A percentile compares a stretch with the other conserved stretches of the same genome.
Conservation (phyloP, 495 filamentous ascomycete genomes). For the Hypoxylon perforatum region DNA sequence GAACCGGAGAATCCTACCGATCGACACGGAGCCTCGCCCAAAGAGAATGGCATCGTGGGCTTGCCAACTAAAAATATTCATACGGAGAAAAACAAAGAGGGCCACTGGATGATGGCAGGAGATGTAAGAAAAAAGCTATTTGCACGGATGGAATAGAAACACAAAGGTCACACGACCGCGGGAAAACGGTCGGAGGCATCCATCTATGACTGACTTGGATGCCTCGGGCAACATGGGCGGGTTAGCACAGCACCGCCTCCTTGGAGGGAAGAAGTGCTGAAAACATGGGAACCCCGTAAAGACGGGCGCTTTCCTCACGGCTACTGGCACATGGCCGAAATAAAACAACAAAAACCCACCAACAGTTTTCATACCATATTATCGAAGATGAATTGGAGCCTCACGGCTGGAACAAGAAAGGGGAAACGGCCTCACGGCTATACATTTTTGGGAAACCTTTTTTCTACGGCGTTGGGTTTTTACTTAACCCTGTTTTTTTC, state of each 20-base stretch:
- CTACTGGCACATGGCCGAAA: constrained; percentile 4
- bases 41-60: constrained; percentile 26
- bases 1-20: not conserved
- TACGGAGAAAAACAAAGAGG: constrained; percentile 21
- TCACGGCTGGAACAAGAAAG: constrained; percentile 58
- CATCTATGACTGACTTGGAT: constrained; percentile 21
- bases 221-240: constrained; percentile 11
- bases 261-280: constrained; percentile 7
- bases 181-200: constrained; percentile 21
- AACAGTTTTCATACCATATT: constrained; percentile 28
- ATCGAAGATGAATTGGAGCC: constrained; percentile 54
- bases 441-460: constrained; percentile 35
- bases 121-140: constrained; percentile 18
- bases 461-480: constrained; percentile 39
- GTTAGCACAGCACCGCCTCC: constrained; percentile 34
- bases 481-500: constrained; percentile 14
- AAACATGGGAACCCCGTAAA: constrained; percentile 1
- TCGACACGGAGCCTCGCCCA: constrained; percentile 14
- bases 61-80: constrained; percentile 24
- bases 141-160: constrained; percentile 27
- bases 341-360: constrained; percentile 19
- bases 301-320: not conserved
- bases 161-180: constrained; percentile 43
- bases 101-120: constrained; percentile 4
- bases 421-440: constrained; percentile 62